A percentile compares a stretch with the other conserved stretches of the same genome.
phyloP scores from a whole-genome alignment of 2,329 filamentous ascomycete species.

The Talaromyces sp. region DNA sequence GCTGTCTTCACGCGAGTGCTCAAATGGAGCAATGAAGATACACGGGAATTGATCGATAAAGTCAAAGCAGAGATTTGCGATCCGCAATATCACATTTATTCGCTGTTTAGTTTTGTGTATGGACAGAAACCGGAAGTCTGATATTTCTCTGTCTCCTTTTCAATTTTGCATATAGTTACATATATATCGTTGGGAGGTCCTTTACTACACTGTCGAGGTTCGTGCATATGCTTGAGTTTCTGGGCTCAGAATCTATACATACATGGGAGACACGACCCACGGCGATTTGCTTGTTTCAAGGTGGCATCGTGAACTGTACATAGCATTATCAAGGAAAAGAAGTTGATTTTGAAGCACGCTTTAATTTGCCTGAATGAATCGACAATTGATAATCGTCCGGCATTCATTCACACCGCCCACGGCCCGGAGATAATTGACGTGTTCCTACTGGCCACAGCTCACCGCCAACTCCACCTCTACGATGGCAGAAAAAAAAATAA shows the following conservation, averaged over 20 bases:
- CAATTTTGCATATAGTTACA: not conserved
- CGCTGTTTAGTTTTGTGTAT: conserved; percentile 18
- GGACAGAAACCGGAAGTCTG: conserved; percentile 18
- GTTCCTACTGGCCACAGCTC: not conserved
- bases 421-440: not conserved
- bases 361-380: not conserved
- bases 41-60: conserved; percentile 29
- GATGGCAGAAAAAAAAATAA: conserved; percentile 5
- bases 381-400: not conserved
- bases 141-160: not conserved
- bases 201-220: not conserved
- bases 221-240: not conserved
- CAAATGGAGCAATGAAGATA: conserved; percentile 28
- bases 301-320: not conserved
- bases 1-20: conserved; percentile 28
- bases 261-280: not conserved
- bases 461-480: not conserved
- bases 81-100: conserved; percentile 30
- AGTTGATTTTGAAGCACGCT: not conserved
- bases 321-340: not conserved
- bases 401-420: not conserved
- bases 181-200: not conserved
- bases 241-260: not conserved
- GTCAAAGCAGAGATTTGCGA: conserved; percentile 31
- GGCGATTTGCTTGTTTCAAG: not conserved